Base-by-base conservation (phyloP, 2,329 filamentous ascomycete species). In the Cladosporium oxysporum region DNA sequence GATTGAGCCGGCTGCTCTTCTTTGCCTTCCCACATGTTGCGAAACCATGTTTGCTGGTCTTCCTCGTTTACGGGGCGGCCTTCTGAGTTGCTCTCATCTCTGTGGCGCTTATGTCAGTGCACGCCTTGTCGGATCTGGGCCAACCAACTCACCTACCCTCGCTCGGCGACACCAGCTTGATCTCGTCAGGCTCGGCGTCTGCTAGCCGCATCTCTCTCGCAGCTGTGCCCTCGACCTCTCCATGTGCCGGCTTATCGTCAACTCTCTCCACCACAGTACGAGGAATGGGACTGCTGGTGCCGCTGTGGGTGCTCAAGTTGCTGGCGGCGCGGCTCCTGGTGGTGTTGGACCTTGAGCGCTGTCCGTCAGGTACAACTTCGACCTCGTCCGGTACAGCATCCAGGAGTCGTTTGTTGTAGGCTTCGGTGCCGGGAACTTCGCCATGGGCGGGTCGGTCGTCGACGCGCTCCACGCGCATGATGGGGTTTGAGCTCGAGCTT, bases 301-400 rank as follows among this genome's bases (percentile, higher is more conserved):
- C 84, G 37, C 82, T 83, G 29, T 78, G 77, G 10, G 72, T 73
- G 70, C 77, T 81, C 69, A 82, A 76, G 69, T 70, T 69, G 41
- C 72, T 75, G 26, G 71, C 67, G 23, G 72, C 72, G 35, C 76
- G 70, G 59, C 70, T 72, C 47, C 73, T 66, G 58, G 70, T 75
- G 10, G 81, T 82, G 60, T 71, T 73, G 67, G 78, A 80, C 67
- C 79, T 76, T 68, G 78, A 81, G 33, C 70, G 75, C 67, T 72
- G 74, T 33, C 76, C 79, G 65, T 81, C 82, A 11, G 81, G 80
- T 5, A 88, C 79, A 61, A 89, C 79, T 73, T 88, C 85, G 31
- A 89, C 80, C 74, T 89, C 85, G 73, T 89, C 87, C 5, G 87
- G 87, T 6, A 88, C 86, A 31, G 87, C 86, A 74, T 89, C 87